These are phyloP conservation scores for Zymoseptoria brevis DNA, from an alignment of 2,329 filamentous ascomycete species.

Conservation along the genomic window DNA sequence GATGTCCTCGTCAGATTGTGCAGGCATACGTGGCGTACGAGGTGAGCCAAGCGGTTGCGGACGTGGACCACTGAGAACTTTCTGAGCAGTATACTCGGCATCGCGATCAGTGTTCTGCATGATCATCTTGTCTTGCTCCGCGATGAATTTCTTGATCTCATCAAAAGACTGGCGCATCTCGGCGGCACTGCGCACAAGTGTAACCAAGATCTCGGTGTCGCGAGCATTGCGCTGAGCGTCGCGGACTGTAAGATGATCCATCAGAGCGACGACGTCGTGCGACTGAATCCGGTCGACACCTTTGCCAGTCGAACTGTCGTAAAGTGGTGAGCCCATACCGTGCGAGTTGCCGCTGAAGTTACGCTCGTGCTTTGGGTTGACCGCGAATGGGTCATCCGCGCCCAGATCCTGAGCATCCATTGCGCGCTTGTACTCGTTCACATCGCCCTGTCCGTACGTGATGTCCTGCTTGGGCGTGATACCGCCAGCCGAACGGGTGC, in stretches of 20 bases:
- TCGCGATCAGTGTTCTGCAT: conserved; percentile 81
- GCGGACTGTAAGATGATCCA: conserved; percentile 96
- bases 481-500: conserved; percentile 40
- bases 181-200: conserved; percentile 83
- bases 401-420: conserved; percentile 36
- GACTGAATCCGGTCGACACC: conserved; percentile 90
- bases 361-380: conserved; percentile 46
- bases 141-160: conserved; percentile 86
- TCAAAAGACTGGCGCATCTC: conserved; percentile 97
- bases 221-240: conserved; percentile 93
- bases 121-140: conserved; percentile 81
- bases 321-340: conserved; percentile 80
- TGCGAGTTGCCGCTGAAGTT: conserved; percentile 86
- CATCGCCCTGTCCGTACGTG: conserved; percentile 48
- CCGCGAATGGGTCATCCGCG: conserved; percentile 58
- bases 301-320: conserved; percentile 78
- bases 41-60: conserved; percentile 64
- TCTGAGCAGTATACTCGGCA: conserved; percentile 76
- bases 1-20: conserved; percentile 49
- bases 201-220: conserved; percentile 92
- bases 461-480: conserved; percentile 37
- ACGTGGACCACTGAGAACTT: conserved; percentile 74
- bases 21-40: conserved; percentile 43
- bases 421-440: conserved; percentile 44
- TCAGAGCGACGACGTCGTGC: conserved; percentile 91